Percentiles rank a stretch among this genome's conserved stretches.
Evolutionary conservation across 1,284 basidiomycete species (phyloP).

Genomic region (Hemileia vastatrix): DNA sequence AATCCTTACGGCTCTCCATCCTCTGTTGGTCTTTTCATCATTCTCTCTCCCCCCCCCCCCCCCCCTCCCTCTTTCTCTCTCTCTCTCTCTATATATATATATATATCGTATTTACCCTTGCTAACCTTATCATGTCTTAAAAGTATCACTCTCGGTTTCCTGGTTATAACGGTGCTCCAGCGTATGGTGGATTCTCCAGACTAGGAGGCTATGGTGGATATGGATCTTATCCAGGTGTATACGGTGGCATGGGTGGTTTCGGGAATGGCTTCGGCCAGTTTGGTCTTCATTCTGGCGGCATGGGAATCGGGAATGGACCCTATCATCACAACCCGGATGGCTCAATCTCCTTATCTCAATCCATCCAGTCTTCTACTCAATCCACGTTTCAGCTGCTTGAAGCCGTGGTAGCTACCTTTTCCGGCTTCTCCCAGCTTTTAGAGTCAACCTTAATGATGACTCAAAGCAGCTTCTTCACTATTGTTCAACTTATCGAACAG

Average conservation of each 20-base stretch:
- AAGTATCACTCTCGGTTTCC: background rate
- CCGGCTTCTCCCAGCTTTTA: conserved; percentile 93
- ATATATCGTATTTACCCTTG: conserved; percentile 1
- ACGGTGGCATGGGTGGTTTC: conserved; percentile 41
- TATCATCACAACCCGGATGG: conserved; percentile 11
- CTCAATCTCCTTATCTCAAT: conserved; percentile 64
- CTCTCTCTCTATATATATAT: background rate
- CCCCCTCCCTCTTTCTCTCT: background rate
- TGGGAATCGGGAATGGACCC: conserved; percentile 39
- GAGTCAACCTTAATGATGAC: conserved; percentile 98
- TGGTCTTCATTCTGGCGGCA: conserved; percentile 46
- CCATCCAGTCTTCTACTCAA: conserved; percentile 77
- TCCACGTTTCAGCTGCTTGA: conserved; percentile 89
- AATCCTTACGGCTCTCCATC: background rate
- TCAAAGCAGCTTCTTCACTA: conserved; percentile 94
- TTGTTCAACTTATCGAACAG: conserved; percentile 96
- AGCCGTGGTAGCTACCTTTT: conserved; percentile 89
- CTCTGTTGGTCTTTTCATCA: background rate
- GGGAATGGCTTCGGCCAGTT: conserved; percentile 15
- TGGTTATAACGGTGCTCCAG: conserved; percentile 45
- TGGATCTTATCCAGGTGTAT: conserved; percentile 48
- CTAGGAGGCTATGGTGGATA: conserved; percentile 46
- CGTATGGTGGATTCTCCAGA: conserved; percentile 46
- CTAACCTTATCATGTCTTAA: background rate
- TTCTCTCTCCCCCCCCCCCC: background rate